A percentile compares a stretch with the other conserved stretches of the same genome.
Conservation (phyloP, 1,284 basidiomycete species). For the Meripilus lineatus region DNA sequence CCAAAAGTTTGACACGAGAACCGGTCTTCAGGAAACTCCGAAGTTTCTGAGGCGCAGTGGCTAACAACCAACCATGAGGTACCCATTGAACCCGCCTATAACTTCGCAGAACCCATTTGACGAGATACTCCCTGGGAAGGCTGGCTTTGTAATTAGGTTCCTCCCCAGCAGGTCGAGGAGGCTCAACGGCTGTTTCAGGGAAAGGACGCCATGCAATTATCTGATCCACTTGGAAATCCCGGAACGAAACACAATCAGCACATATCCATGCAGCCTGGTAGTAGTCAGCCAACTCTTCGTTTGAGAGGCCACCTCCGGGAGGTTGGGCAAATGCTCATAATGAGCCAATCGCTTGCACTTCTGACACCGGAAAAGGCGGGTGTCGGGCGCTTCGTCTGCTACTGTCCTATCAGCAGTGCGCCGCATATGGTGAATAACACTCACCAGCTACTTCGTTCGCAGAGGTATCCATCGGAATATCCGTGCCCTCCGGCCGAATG, state of each 20-base stretch:
- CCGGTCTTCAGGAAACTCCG: conserved; percentile 75
- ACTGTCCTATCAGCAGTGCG: conserved; percentile 3
- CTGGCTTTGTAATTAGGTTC: conserved; percentile 50
- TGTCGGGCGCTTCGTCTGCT: conserved; percentile 19
- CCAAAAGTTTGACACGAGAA: conserved; percentile 62
- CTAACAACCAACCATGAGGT: conserved; percentile 83
- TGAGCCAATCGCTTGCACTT: conserved; percentile 79
- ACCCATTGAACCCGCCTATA: conserved; percentile 83
- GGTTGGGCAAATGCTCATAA: conserved; percentile 67
- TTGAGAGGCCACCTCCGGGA: conserved; percentile 31
- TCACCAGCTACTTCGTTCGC: too few relatives aligned
- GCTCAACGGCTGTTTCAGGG: conserved; percentile 56
- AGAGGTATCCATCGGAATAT: too few relatives aligned
- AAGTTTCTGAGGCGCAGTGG: conserved; percentile 56
- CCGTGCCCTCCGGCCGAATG: too few relatives aligned
- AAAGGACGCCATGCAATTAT: conserved; percentile 89
- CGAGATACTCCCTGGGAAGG: conserved; percentile 82
- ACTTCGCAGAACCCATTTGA: conserved; percentile 80
- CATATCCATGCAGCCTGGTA: conserved; percentile 77
- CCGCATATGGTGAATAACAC: background rate
- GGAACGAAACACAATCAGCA: conserved; percentile 74
- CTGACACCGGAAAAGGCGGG: conserved; percentile 71
- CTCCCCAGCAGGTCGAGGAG: conserved; percentile 35
- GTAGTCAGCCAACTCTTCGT: conserved; percentile 47
- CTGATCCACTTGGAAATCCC: conserved; percentile 71